Evolutionary conservation across 2,329 filamentous ascomycete genomes (phyloP), one percentile per base, ranked within the genome.

Genomic region (Rugonectria rugulosa): DNA sequence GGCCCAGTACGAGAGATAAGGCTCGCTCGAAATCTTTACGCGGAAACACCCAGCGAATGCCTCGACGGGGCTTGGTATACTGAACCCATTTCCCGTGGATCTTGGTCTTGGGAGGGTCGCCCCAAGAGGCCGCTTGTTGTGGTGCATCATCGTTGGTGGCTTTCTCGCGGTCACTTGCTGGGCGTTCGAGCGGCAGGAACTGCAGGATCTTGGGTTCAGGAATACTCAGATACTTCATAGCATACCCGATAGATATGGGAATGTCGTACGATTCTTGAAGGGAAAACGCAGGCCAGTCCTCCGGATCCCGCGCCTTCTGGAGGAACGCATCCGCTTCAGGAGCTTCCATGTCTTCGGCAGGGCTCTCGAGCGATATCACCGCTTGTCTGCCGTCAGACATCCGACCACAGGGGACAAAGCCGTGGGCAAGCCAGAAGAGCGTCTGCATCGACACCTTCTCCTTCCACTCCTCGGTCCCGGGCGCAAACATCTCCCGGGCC

Each of bases 381-480:
- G 27, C 44, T 20, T 51, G 53, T 23, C 29, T 45, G 12, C 47
- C 53, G 9, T 56, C 53, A 14, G 42, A 11, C 1, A 36, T 56
- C 4, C 40, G 15, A 12, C 53, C 48, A 17, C 27, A 41, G 15
- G 47, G 53, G 12, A 56, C 17, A 34, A 56, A 56, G 5, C 53
- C 53, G 19, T 56, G 46, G 0, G 53, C 53, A 5, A 56, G 34
- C 53, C 53, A 56, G 24, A 56, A 56, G 15, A 56, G 27, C 11
- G 53, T 42, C 17, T 56, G 46, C 36, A 52, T 34, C 5, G 47
- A 56, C 6, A 27, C 14, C 11, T 14, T n/a, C 2, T 56, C 53
- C 2, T 4, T 14, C 23, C 24, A 36, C 29, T 43, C 47, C 3
- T 20, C 3, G 14, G 47, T 36, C 8, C 53, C 53, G 2, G 47